Conservation (phyloP, 768 basidiomycete species). For the Lentinula sp. region DNA sequence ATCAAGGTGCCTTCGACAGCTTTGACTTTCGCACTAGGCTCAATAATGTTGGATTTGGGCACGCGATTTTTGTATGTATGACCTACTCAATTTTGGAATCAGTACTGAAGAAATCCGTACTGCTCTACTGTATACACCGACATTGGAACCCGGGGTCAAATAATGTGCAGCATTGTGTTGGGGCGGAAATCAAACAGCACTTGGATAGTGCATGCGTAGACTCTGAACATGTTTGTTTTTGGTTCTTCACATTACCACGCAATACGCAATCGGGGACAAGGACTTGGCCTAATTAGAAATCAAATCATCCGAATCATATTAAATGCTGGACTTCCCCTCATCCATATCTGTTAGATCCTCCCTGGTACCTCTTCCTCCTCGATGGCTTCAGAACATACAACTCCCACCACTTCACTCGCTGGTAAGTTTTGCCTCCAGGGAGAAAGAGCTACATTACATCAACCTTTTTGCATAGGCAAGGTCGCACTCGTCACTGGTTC, state of each 20-base stretch:
- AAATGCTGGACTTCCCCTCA: background rate
- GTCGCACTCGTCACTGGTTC: conserved; percentile 59
- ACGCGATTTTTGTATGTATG: background rate
- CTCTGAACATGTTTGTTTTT: background rate
- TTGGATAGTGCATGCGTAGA: background rate
- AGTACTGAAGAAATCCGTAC: background rate
- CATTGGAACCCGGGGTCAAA: background rate
- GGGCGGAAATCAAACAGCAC: background rate
- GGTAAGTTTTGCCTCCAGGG: background rate
- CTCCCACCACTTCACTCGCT: background rate
- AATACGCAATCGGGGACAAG: background rate
- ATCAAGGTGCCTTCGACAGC: no score
- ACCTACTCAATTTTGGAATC: background rate
- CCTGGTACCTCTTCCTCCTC: background rate
- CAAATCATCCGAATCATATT: background rate
- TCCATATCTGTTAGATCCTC: background rate
- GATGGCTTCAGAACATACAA: background rate
- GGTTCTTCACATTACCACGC: background rate
- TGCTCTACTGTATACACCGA: background rate
- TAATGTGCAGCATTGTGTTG: background rate
- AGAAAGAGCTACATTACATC: background rate
- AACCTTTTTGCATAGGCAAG: conserved; percentile 25
- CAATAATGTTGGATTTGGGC: no score
- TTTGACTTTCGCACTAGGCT: no score
- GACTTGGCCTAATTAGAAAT: background rate